Evolutionary conservation across 305 asterid species (phyloP).

Genomic region (Solanum hybrid): DNA sequence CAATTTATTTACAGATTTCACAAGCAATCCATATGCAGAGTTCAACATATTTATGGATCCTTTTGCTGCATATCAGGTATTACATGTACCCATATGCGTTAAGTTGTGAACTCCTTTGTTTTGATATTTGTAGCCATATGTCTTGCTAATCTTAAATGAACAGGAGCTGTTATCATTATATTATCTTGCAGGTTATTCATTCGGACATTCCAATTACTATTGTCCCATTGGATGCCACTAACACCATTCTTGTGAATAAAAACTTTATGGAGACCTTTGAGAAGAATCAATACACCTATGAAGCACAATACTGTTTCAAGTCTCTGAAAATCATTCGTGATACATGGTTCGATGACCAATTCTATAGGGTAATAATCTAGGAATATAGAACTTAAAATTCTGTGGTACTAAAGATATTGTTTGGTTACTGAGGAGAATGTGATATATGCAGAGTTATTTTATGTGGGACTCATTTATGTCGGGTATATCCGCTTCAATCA

Average conservation of each 20-base stretch:
- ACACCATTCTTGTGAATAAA: constrained; percentile 58
- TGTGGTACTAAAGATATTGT: not conserved
- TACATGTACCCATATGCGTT: not conserved
- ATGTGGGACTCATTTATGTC: constrained; percentile 85
- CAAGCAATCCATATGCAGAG: constrained; percentile 72
- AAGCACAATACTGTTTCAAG: constrained; percentile 76
- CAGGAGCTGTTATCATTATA: not conserved
- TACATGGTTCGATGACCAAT: constrained; percentile 53
- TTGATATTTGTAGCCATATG: not conserved
- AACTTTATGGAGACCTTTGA: constrained; percentile 45
- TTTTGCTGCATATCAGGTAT: constrained; percentile 90
- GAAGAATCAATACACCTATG: constrained; percentile 62
- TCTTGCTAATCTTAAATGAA: not conserved
- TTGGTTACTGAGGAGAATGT: not conserved
- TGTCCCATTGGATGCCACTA: constrained; percentile 84
- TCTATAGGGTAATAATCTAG: constrained; percentile 40
- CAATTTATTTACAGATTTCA: constrained; percentile 54
- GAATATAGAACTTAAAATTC: not conserved
- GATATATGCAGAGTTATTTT: constrained; percentile 51
- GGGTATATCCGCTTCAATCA: constrained; percentile 77
- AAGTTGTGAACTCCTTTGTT: not conserved
- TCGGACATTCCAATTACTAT: constrained; percentile 74
- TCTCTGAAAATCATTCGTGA: constrained; percentile 64
- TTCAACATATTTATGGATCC: constrained; percentile 81
- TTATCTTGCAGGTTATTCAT: constrained; percentile 54